A percentile compares a stretch with the other conserved stretches of the same genome.
These are phyloP conservation scores for Calocybe indica DNA, from an alignment of 768 basidiomycete species.

Conservation along the genomic window DNA sequence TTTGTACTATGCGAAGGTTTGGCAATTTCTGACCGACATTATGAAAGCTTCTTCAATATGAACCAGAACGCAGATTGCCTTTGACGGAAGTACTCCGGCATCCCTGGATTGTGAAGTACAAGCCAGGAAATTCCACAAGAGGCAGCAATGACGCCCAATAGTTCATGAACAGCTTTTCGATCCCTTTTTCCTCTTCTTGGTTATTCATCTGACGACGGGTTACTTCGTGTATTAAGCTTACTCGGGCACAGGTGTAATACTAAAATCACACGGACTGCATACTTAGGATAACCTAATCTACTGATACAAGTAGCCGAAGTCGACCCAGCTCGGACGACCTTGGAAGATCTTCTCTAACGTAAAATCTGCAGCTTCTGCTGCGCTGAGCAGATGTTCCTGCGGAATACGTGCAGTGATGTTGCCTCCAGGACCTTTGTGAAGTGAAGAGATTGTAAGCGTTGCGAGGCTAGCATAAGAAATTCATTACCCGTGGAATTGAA, in stretches of 20 bases:
- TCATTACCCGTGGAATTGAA: constrained; percentile 42
- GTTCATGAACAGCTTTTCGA: no score
- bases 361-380: constrained; percentile 31
- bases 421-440: constrained; percentile 48
- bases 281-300: no score
- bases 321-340: constrained; percentile 49
- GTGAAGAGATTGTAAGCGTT: not conserved
- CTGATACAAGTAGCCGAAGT: constrained; percentile 34
- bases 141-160: constrained; percentile 11
- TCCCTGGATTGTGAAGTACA: constrained; percentile 79
- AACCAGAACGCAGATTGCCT: constrained; percentile 71
- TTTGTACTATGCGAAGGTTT: constrained; percentile 6
- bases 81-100: constrained; percentile 71
- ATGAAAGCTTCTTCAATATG: constrained; percentile 73
- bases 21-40: not conserved
- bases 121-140: constrained; percentile 37
- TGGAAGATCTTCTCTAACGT: constrained; percentile 46
- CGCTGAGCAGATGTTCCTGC: constrained; percentile 41
- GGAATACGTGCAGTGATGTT: constrained; percentile 35
- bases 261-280: no score
- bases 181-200: no score
- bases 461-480: not conserved
- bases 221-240: no score
- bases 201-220: no score
- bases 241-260: no score